These are phyloP conservation scores for Leucaena leucocephala DNA, from an alignment of 306 rosid genomes.

Conservation along the genomic window DNA sequence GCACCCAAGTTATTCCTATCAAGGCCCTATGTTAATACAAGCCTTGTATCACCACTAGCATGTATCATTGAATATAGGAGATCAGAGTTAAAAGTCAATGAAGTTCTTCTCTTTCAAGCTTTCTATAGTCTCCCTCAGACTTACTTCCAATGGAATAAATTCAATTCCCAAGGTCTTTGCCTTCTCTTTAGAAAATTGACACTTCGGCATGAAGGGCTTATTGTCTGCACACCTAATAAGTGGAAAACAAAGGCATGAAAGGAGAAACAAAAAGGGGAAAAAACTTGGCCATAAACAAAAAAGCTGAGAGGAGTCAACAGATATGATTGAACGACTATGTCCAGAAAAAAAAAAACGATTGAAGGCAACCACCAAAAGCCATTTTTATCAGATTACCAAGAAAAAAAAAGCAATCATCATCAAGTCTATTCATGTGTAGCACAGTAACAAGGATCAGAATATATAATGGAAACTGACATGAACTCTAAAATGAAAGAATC, in stretches of 20 bases:
- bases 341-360: not conserved
- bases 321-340: not conserved
- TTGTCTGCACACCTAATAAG: not conserved
- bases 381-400: not conserved
- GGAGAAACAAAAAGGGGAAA: not conserved
- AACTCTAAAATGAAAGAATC: not conserved
- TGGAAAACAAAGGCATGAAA: not conserved
- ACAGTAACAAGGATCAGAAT: not conserved
- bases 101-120: constrained; percentile 3
- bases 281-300: not conserved
- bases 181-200: not conserved
- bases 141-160: not conserved
- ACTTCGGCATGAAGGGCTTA: not conserved
- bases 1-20: not conserved
- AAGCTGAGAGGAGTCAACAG: not conserved
- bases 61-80: not conserved
- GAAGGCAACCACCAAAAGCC: not conserved
- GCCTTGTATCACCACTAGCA: not conserved
- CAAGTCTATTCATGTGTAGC: not conserved
- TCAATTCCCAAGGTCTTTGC: constrained; percentile 1
- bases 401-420: not conserved
- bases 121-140: not conserved
- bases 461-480: not conserved
- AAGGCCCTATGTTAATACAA: not conserved
- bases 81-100: not conserved